A percentile compares a stretch with the other conserved stretches of the same genome.
Conservation (phyloP, 805 yeast species). For the Ogataea kodamae region DNA sequence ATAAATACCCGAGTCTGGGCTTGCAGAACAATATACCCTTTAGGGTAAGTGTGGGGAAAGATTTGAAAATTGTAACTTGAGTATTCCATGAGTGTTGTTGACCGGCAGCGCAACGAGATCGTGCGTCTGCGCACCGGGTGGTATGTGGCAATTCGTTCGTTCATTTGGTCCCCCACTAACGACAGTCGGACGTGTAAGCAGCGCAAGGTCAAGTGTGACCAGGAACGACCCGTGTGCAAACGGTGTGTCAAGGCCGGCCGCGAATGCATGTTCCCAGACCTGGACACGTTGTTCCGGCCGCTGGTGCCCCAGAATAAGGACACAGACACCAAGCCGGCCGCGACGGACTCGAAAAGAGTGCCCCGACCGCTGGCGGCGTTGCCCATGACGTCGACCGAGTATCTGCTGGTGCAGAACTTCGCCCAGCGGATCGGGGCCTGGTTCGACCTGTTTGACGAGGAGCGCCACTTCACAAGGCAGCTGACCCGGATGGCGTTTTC, state of each 20-base stretch:
- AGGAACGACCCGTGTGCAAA: slow-evolving; percentile 8
- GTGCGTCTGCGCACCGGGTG: slow-evolving; percentile 13
- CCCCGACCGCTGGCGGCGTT: neutral
- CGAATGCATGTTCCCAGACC: slow-evolving; percentile 8
- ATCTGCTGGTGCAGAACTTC: slow-evolving; percentile 9
- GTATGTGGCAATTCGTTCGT: slow-evolving; percentile 4
- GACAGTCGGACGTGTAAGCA: slow-evolving; percentile 12
- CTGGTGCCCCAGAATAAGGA: slow-evolving; percentile 1
- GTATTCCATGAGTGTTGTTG: too few species aligned
- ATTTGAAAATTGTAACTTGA: too few species aligned
- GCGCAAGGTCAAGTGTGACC: slow-evolving; percentile 15
- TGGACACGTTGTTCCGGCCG: slow-evolving; percentile 4
- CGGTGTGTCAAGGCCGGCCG: slow-evolving; percentile 7
- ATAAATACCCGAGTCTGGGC: neutral
- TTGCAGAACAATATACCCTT: too few species aligned
- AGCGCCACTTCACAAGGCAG: slow-evolving; percentile 3
- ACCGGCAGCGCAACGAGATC: too few species aligned
- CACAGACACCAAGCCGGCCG: neutral
- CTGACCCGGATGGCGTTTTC: slow-evolving; percentile 12
- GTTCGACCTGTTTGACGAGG: slow-evolving; percentile 15
- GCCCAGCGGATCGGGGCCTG: slow-evolving; percentile 11
- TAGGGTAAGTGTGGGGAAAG: too few species aligned
- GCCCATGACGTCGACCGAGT: slow-evolving; percentile 6
- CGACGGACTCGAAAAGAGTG: neutral
- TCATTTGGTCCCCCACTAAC: too few species aligned